Base-by-base conservation (phyloP, 1,139 yeast species). In the Scheffersomyces quercinus region DNA sequence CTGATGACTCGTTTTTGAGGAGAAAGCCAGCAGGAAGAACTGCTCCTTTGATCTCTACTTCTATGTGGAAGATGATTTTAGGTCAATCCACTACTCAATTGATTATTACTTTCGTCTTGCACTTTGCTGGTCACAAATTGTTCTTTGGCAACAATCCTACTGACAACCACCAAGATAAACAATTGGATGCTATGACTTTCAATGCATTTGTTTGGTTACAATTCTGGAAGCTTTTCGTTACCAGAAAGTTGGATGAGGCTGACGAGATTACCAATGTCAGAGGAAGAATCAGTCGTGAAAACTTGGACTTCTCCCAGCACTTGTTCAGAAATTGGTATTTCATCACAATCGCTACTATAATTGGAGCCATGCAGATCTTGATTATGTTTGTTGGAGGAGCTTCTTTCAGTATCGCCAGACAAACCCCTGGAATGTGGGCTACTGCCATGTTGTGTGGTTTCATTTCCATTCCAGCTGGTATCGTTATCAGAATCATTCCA, bases 361-460 rank as follows among this genome's bases (percentile, higher is more conserved):
- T 95, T 64, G 91, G 84, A 35, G 91, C 85, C 10, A 81, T 83
- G 62, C 99, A 95, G 68, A 72, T 91, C 6, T 65, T 93, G 46
- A 91, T 95, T 56, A 91, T 95, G 98, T 88, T 83, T 68, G 93
- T 89, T 50, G 99, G 99, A 42, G 99, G 99, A 45, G 88, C 95
- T 38, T 97, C 99, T 0, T 95, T 95, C 65, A 81, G 90, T 14
- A 77, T 91, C 52, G 82, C 80, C 3, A 77, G 85, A 51, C 95
- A 88, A 65, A 83, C 95, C 1, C 85, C 87, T 5, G 82, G 81
- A 2, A 83, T 83, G 85, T 95, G 99, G 99, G 95, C 81, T 0
- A 82, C 90, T 3, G 96, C 98, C 0, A 67, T 95, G 12, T 58
- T 88, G 35, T 83, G 96, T 70, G 99, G 99, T 26, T 67, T 87